Evolutionary conservation across 2,329 filamentous ascomycete species (phyloP), one percentile per base, ranked within the genome.

Genomic region (Xylaria arbuscula): DNA sequence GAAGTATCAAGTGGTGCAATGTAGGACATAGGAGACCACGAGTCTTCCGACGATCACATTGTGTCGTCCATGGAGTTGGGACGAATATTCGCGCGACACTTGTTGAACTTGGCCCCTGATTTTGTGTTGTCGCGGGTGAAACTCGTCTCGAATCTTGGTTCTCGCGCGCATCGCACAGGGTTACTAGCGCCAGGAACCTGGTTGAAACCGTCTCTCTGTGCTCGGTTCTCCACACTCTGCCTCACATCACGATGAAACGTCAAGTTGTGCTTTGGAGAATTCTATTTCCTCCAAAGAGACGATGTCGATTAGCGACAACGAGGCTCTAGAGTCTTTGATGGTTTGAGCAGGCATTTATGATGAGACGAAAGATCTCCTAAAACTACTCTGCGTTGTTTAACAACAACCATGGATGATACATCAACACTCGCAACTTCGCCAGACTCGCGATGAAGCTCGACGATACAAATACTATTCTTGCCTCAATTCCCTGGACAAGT

Each of bases 141-240:
- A 24, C 57, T 36, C 47, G 36, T 54, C 53, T 55, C 32, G 13
- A 59, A 50, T 59, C 55, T 64, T 64, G 55, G 50, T 60, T 45
- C 55, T 60, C 50, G 50, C 45, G 59, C 57, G 42, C 40, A 47
- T 57, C 64, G 45, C 51, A 15, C 59, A 58, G 56, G 56, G 42
- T 58, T 36, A 40, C 45, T 40, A 22, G 40, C 10, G 45, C 36
- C 60, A 13, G 19, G 54, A 50, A 34, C 59, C 47, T 53, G 24
- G 64, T 54, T 55, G 45, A 59, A 59, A 67, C 59, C 15, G 45
- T 47, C 36, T 48, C 24, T 57, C 47, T 55, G 13, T 24, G 28
- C 64, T 58, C 48, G 40, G 57, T 42, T 64, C 47, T 53, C 64
- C 59, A 63, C 64, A 22, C 57, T 47, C 53, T 62, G 58, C 50